phyloP scores from a whole-genome alignment of 164 flowering plant genomes.

The Macadamia tetraphylla region DNA sequence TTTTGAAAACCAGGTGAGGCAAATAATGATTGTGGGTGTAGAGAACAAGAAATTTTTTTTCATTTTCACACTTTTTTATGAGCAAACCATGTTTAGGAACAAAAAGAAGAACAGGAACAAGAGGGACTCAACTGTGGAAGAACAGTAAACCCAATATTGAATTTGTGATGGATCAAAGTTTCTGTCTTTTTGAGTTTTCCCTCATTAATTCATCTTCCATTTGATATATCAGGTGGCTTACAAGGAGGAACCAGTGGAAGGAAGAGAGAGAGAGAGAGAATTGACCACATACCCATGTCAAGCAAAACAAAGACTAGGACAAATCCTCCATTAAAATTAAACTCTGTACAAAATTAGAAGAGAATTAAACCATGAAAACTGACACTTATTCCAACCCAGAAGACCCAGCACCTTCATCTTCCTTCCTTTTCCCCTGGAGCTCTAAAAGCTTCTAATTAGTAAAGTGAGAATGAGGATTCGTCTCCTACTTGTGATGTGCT shows the following conservation, averaged over 20 bases:
- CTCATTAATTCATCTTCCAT: too few species aligned
- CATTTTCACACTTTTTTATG: too few species aligned
- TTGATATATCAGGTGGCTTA: too few species aligned
- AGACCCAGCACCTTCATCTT: not conserved
- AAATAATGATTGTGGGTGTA: not conserved
- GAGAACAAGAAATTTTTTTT: not conserved
- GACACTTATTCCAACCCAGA: constrained; percentile 14
- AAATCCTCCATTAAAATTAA: constrained; percentile 15
- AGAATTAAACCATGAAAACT: constrained; percentile 8
- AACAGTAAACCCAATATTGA: too few species aligned
- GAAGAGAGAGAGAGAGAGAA: too few species aligned
- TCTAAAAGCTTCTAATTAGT: constrained; percentile 5
- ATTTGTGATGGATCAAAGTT: too few species aligned
- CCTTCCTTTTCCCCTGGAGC: not conserved
- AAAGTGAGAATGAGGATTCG: constrained; percentile 6
- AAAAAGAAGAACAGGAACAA: too few species aligned
- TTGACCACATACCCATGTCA: too few species aligned
- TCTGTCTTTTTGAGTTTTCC: too few species aligned
- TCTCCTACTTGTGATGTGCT: constrained; percentile 18
- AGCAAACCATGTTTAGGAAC: too few species aligned
- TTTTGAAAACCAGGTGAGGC: not conserved
- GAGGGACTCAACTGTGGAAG: too few species aligned
- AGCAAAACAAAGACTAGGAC: constrained; percentile 2
- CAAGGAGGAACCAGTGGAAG: too few species aligned
- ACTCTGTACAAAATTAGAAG: constrained; percentile 19